Base-by-base conservation (phyloP, 768 basidiomycete species). In the Pholiota microspora region DNA sequence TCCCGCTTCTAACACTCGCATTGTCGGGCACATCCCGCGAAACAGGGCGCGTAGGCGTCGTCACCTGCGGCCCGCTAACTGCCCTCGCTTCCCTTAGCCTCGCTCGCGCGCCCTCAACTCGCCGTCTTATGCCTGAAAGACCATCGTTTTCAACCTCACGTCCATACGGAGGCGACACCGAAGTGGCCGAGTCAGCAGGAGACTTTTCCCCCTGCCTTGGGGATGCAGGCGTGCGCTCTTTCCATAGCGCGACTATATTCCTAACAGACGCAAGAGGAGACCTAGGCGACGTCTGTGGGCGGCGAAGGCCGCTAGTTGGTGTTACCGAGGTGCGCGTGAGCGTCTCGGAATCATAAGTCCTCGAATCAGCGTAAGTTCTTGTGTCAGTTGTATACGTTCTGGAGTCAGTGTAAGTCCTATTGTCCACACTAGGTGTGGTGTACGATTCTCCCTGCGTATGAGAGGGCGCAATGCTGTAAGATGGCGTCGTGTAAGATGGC, bases 201-300 rank as follows among this genome's bases (percentile, higher is more conserved):
- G 54, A 55, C 40, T 44, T 55, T 9, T 55, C 54, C 5, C 36
- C 49, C n/a, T 35, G 38, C 15, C 38, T 25, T 24, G 31, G 35
- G 25, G 34, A 25, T 16, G 49, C 44, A 9, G 54, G 54, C 4
- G 86, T 86, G 16, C 86, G 80, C 56, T 89, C 87, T 65, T 90
- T 92, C 89, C 90, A 93, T 7, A 86, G 75, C 0, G 84, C 81
- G 6, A 93, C 86, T 34, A 92, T 83, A 59, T 92, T 92, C 28
- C 88, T 80, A 21, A 93, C 86, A 3, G 85, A 88, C 0, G 84
- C 77, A 24, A 89, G 72, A 0, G 89, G 88, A 3, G 86, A 88
- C 7, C 86, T 80, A 3, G 89, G 86, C 3, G 85, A 83, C 0
- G 75, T 75, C 52, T 86, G 82, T 2, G 85, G 83, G 36, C 85